Evolutionary conservation across 2,329 filamentous ascomycete genomes (phyloP).

Genomic region (Chaetomium globosum): DNA sequence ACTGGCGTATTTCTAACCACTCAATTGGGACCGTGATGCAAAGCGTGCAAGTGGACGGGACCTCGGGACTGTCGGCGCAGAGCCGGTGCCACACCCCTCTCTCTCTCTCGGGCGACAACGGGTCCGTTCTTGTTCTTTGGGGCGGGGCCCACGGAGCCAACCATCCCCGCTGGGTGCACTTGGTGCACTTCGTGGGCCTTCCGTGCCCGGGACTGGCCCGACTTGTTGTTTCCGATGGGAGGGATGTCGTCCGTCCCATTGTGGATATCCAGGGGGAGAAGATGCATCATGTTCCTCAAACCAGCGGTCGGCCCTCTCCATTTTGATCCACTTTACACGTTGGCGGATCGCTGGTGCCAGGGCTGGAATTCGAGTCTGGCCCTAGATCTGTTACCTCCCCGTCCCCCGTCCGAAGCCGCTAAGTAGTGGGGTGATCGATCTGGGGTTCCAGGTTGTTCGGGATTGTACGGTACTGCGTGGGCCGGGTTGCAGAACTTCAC

Average conservation of each 20-base stretch:
- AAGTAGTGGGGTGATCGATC: constrained; percentile 15
- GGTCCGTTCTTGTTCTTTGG: constrained; percentile 10
- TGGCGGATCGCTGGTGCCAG: constrained; percentile 6
- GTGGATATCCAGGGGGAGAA: constrained; percentile 4
- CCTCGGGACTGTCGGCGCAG: constrained; percentile 14
- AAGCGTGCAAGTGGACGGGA: constrained; percentile 11
- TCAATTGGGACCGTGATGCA: constrained; percentile 33
- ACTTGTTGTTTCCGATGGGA: constrained; percentile 3
- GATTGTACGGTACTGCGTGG: constrained; percentile 16
- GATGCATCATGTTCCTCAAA: constrained; percentile 2
- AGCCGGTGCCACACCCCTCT: constrained; percentile 10
- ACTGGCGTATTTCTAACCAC: constrained; percentile 25
- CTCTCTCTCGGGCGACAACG: constrained; percentile 24
- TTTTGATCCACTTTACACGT: constrained; percentile 12
- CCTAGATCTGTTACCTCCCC: constrained; percentile 11
- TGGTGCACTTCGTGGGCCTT: neutral
- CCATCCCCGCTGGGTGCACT: constrained; percentile 7
- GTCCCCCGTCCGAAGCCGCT: constrained; percentile 20
- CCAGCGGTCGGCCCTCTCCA: constrained; percentile 13
- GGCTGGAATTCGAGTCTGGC: constrained; percentile 17
- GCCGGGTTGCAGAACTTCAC: constrained; percentile 8
- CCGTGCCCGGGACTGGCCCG: neutral
- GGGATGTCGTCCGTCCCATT: constrained; percentile 13
- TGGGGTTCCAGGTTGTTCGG: constrained; percentile 28
- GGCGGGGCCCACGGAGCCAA: neutral